phyloP scores from a whole-genome alignment of 164 flowering plant genomes.

The Vitis rupestris region DNA sequence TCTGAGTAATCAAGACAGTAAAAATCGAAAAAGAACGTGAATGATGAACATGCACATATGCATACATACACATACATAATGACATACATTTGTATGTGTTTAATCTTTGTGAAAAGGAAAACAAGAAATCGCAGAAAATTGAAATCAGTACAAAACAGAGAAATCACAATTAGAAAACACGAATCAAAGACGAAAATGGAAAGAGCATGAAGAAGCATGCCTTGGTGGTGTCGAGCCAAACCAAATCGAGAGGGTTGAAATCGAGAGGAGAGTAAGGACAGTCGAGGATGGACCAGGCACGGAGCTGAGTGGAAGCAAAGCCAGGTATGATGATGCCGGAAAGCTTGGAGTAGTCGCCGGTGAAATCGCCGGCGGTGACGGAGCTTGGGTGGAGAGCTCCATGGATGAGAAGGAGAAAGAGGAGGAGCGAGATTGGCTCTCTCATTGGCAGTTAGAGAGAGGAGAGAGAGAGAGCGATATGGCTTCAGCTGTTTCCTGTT shows the following conservation, averaged over 20 bases:
- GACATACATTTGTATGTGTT: too few relatives aligned
- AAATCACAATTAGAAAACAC: neutral
- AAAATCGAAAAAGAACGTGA: too few relatives aligned
- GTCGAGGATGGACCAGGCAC: slow-evolving; percentile 96
- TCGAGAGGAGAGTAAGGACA: slow-evolving; percentile 99
- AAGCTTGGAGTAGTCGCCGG: slow-evolving; percentile 63
- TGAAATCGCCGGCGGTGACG: slow-evolving; percentile 31
- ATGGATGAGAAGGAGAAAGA: slow-evolving; percentile 12
- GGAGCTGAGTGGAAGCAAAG: slow-evolving; percentile 92
- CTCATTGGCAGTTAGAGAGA: slow-evolving; percentile 17
- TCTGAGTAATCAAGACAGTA: too few relatives aligned
- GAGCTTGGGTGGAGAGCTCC: slow-evolving; percentile 7
- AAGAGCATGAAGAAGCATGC: slow-evolving; percentile 28
- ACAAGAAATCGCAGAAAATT: neutral
- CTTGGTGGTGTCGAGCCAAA: slow-evolving; percentile 96
- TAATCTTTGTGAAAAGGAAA: too few relatives aligned
- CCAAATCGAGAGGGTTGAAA: slow-evolving; percentile 96
- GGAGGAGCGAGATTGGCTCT: slow-evolving; percentile 10
- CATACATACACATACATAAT: too few relatives aligned
- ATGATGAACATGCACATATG: too few relatives aligned
- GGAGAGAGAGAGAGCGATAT: neutral
- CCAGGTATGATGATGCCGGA: slow-evolving; percentile 97
- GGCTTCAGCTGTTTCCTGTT: neutral
- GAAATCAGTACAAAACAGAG: neutral
- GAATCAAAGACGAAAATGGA: neutral